Base-by-base conservation (phyloP, 768 basidiomycete genomes). In the Amanita rubescens region DNA sequence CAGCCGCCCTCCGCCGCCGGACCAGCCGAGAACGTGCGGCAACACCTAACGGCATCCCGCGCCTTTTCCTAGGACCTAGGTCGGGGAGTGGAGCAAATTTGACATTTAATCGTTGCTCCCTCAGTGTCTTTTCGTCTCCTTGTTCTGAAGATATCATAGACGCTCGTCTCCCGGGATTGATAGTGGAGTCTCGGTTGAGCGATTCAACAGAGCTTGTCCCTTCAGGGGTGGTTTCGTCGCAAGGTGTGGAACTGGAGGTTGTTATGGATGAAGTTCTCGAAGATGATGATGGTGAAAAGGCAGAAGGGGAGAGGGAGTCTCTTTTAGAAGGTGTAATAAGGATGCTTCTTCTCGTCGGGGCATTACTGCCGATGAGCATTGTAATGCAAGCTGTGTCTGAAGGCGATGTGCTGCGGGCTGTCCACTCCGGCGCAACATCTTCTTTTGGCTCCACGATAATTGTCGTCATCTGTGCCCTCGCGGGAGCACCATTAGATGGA, bases 51-150 rank as follows among this genome's bases (percentile, higher is more conserved):
- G 82, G 82, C 3, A 70, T 68, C 34, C 69, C 62, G 5, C 75
- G 72, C 42, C 77, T 74, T 58, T 74, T 75, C 19, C 74, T 71
- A 2, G 77, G 77, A 17, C 72, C 78, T 1, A 75, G 63, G 53
- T 77, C 69, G 1, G 82, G 82, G 20, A 85, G 66, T 0, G 82
- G 82, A 1, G 82, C 82, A 51, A 85, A 85, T 57, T 71, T 76
- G 41, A 85, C 75, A 47, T 68, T 75, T 35, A 70, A 62, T 15
- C 51, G 57, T 11, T 60, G 64, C 33, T 44, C 51, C 17, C 27
- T 46, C 9, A 30, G 19, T 17, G 42, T 30, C 34, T 24, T 45
- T 32, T 53, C 34, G 30, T 46, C 43, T n/a, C n/a, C 52, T 24
- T 45, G n/a, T 45, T 35, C 49, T 5, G 34, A 46, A 6, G 27